phyloP scores from a whole-genome alignment of 495 filamentous ascomycete genomes.

The Podospora conica region DNA sequence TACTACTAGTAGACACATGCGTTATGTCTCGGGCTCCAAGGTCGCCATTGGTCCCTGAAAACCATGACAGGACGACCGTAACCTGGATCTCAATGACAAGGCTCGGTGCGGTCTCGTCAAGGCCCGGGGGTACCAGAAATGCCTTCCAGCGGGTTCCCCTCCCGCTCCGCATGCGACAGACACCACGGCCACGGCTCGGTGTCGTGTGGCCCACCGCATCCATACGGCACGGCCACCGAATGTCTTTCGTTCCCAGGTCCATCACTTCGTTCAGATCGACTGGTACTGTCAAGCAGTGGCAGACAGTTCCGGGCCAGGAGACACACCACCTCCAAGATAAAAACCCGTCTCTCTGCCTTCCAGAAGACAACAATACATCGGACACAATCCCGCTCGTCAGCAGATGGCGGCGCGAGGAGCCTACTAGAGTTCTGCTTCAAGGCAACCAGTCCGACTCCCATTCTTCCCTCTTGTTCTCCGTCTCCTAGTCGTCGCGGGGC shows the following conservation, averaged over 20 bases:
- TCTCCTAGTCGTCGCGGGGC: background rate
- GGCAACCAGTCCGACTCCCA: background rate
- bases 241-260: background rate
- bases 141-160: background rate
- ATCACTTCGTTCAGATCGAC: background rate
- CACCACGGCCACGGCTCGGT: slow-evolving; percentile 4
- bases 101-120: background rate
- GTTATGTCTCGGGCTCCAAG: background rate
- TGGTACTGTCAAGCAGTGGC: background rate
- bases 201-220: background rate
- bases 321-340: background rate
- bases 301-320: background rate
- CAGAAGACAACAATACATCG: background rate
- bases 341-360: background rate
- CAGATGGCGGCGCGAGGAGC: background rate
- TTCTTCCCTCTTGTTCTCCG: background rate
- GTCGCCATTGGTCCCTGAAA: background rate
- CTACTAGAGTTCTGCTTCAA: background rate
- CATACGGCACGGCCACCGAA: background rate
- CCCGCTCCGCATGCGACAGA: slow-evolving; percentile 9
- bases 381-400: background rate
- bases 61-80: background rate
- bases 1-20: background rate
- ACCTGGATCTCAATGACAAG: slow-evolving; percentile 2
- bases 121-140: background rate